Conservation (phyloP, 2,329 filamentous ascomycete species). For the Aspergillus melleus region DNA sequence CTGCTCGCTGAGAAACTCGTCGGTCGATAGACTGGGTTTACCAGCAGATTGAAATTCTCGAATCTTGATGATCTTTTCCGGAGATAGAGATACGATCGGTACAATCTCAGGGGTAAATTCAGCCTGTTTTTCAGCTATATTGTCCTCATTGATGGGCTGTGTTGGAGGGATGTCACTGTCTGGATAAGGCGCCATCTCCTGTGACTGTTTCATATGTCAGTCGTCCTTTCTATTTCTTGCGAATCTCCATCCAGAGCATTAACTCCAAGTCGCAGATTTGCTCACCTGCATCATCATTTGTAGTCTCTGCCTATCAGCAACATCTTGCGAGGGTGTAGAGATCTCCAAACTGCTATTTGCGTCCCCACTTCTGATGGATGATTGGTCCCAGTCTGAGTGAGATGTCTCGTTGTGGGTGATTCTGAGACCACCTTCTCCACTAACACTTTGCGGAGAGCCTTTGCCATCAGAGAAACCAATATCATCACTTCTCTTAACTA, state of each 20-base stretch:
- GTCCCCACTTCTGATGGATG: background rate
- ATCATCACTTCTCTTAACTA: conserved; percentile 23
- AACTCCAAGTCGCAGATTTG: background rate
- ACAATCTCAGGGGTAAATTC: background rate
- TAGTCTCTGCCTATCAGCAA: conserved; percentile 26
- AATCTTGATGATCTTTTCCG: conserved; percentile 19
- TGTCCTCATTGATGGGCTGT: conserved; percentile 19
- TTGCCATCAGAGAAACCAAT: conserved; percentile 25
- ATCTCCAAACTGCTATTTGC: conserved; percentile 15
- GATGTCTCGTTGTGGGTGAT: background rate
- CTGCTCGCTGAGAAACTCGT: background rate
- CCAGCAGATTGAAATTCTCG: conserved; percentile 9
- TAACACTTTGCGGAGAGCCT: background rate
- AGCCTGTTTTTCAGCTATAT: background rate
- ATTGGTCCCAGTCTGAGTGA: background rate
- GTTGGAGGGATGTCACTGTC: conserved; percentile 31
- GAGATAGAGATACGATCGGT: conserved; percentile 14
- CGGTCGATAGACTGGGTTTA: background rate
- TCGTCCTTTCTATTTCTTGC: background rate
- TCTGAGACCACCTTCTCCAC: background rate
- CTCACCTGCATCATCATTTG: conserved; percentile 33
- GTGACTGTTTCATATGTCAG: conserved; percentile 15
- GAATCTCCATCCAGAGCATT: background rate
- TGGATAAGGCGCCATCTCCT: conserved; percentile 21
- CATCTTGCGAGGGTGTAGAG: conserved; percentile 28